These are phyloP conservation scores for Ceratocystis smalleyi DNA, from an alignment of 2,329 filamentous ascomycete species.

Conservation along the genomic window DNA sequence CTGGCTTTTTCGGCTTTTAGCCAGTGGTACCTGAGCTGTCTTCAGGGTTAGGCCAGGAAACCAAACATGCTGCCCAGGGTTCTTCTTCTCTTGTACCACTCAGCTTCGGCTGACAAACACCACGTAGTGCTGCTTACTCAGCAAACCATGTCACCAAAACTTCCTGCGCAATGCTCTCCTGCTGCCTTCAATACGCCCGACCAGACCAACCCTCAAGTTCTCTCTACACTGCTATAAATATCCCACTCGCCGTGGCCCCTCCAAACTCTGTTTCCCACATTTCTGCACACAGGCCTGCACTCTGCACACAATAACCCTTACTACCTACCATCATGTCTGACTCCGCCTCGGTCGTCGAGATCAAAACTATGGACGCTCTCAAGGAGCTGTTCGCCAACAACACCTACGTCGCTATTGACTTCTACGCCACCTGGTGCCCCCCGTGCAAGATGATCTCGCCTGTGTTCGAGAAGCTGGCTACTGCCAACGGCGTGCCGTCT, in stretches of 20 bases:
- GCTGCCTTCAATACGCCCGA: too few species aligned
- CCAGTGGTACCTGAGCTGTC: neutral
- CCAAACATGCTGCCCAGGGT: neutral
- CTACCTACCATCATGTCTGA: conserved; percentile 7
- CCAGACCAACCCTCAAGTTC: too few species aligned
- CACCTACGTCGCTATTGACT: conserved; percentile 64
- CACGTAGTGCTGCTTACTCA: neutral
- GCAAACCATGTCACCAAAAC: neutral
- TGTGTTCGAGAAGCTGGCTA: conserved; percentile 32
- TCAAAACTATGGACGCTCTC: conserved; percentile 10
- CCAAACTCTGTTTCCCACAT: too few species aligned
- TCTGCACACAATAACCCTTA: neutral
- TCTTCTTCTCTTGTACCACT: neutral
- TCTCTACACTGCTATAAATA: too few species aligned
- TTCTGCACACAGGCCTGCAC: neutral
- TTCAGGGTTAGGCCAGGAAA: neutral
- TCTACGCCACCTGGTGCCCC: conserved; percentile 81
- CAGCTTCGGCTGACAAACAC: neutral
- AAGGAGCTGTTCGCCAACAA: conserved; percentile 23
- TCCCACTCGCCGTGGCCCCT: too few species aligned
- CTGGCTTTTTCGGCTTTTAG: neutral
- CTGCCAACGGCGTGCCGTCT: conserved; percentile 27
- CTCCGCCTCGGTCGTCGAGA: conserved; percentile 14
- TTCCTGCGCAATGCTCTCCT: neutral
- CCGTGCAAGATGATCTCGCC: conserved; percentile 88